phyloP scores from a whole-genome alignment of 116 monocot species.

The Cymodocea nodosa region DNA sequence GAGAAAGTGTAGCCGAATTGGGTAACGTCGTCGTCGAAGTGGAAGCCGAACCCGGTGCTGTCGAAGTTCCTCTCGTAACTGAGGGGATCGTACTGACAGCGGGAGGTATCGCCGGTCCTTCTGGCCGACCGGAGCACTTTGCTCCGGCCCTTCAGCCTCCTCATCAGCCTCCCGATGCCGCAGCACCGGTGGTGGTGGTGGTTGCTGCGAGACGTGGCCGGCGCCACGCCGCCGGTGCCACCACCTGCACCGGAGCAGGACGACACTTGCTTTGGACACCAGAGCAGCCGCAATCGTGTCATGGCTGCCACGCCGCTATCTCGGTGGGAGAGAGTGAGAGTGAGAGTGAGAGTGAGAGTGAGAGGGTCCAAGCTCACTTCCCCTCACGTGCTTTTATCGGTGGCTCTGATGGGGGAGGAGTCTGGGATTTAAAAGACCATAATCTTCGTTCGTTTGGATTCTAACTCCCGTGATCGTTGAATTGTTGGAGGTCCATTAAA shows the following conservation, averaged over 20 bases:
- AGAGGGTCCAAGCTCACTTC: no score
- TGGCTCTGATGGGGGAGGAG: no score
- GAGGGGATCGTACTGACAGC: conserved; percentile 57
- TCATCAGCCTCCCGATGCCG: conserved; percentile 24
- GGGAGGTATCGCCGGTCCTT: conserved; percentile 12
- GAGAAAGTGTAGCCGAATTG: conserved; percentile 36
- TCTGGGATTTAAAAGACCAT: no score
- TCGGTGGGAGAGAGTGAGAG: no score
- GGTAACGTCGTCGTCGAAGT: conserved; percentile 9
- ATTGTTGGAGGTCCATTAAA: no score
- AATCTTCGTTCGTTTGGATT: no score
- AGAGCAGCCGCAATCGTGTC: neutral
- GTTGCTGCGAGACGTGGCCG: neutral
- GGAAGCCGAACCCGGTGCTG: neutral
- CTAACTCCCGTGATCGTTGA: no score
- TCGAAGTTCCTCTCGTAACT: conserved; percentile 67
- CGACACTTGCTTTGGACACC: neutral
- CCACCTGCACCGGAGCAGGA: neutral
- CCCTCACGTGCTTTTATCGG: no score
- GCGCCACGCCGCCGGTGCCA: neutral
- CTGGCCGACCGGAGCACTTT: conserved; percentile 21
- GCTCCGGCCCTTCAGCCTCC: conserved; percentile 41
- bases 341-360: no score
- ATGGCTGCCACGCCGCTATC: no score
- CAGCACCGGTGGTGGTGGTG: neutral